Evolutionary conservation across 352 stramenopile species (phyloP).

Genomic region (Phytophthora agathidicida): DNA sequence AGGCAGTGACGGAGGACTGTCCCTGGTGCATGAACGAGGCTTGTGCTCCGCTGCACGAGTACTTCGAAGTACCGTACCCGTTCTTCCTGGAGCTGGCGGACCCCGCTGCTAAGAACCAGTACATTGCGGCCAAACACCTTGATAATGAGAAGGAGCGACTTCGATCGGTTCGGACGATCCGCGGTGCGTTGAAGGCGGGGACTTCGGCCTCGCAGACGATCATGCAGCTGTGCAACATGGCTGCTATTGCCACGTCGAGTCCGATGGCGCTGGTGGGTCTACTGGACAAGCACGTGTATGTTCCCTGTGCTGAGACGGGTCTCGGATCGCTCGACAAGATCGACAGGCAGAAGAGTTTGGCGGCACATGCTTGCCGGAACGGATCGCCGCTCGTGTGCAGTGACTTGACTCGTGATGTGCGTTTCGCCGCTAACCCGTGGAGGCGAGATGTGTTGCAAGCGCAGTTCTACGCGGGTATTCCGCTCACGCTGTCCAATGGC

Average conservation of each 20-base stretch:
- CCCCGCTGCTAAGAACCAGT: slow-evolving; percentile 53
- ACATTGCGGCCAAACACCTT: slow-evolving; percentile 66
- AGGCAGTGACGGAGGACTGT: slow-evolving; percentile 41
- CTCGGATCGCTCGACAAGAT: slow-evolving; percentile 45
- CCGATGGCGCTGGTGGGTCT: slow-evolving; percentile 71
- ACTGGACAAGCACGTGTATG: slow-evolving; percentile 75
- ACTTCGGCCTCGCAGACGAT: slow-evolving; percentile 51
- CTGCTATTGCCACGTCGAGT: slow-evolving; percentile 76
- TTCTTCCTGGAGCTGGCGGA: slow-evolving; percentile 66
- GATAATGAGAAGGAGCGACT: slow-evolving; percentile 78
- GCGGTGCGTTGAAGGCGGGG: slow-evolving; percentile 47
- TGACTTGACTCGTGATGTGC: slow-evolving; percentile 72
- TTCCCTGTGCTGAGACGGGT: slow-evolving; percentile 63
- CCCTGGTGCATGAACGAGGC: slow-evolving; percentile 73
- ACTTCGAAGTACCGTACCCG: slow-evolving; percentile 75
- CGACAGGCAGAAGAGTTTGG: slow-evolving; percentile 64
- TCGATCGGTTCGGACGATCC: slow-evolving; percentile 58
- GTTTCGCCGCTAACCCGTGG: slow-evolving; percentile 78
- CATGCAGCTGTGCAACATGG: slow-evolving; percentile 83
- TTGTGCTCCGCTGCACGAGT: slow-evolving; percentile 65
- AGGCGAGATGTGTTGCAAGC: slow-evolving; percentile 56
- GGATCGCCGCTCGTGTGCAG: slow-evolving; percentile 78
- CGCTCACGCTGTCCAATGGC: slow-evolving; percentile 79
- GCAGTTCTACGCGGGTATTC: slow-evolving; percentile 87
- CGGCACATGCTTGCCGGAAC: slow-evolving; percentile 75